Conservation (phyloP, 1,139 yeast species). For the Nakaseomyces glabratus region DNA sequence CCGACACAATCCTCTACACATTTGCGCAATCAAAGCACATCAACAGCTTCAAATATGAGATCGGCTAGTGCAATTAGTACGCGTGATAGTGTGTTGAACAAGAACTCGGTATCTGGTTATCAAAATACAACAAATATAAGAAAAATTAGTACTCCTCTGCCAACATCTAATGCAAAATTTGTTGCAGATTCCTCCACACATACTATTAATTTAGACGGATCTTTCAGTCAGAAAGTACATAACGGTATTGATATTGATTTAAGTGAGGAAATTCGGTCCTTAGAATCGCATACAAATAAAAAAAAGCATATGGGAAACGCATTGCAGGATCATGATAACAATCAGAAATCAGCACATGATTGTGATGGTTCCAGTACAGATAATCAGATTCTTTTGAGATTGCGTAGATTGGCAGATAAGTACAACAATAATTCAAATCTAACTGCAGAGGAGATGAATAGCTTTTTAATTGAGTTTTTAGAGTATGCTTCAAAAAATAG, state of each 20-base stretch:
- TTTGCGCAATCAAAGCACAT: slow-evolving; percentile 3
- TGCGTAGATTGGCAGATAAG: too few species aligned
- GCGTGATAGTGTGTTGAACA: slow-evolving; percentile 5
- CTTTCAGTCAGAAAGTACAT: neutral
- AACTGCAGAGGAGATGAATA: too few species aligned
- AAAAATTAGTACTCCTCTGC: slow-evolving; percentile 21
- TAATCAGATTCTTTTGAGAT: too few species aligned
- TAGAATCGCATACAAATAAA: slow-evolving; percentile 21
- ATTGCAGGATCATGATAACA: slow-evolving; percentile 2
- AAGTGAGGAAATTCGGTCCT: slow-evolving; percentile 23
- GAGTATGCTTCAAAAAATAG: slow-evolving; percentile 10
- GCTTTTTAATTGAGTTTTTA: too few species aligned
- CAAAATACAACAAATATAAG: slow-evolving; percentile 10
- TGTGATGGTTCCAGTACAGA: too few species aligned
- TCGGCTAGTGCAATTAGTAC: slow-evolving; percentile 23
- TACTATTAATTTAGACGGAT: neutral
- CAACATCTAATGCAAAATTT: neutral
- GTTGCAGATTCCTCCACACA: neutral
- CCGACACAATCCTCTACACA: slow-evolving; percentile 26
- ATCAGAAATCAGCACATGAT: too few species aligned
- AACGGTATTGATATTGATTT: slow-evolving; percentile 20
- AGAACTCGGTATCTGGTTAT: slow-evolving; percentile 9
- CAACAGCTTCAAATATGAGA: slow-evolving; percentile 12
- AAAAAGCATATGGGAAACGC: slow-evolving; percentile 23
- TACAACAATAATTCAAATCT: too few species aligned